phyloP scores from a whole-genome alignment of 371 early-diverging fungal species.

The Smittium culicis region DNA sequence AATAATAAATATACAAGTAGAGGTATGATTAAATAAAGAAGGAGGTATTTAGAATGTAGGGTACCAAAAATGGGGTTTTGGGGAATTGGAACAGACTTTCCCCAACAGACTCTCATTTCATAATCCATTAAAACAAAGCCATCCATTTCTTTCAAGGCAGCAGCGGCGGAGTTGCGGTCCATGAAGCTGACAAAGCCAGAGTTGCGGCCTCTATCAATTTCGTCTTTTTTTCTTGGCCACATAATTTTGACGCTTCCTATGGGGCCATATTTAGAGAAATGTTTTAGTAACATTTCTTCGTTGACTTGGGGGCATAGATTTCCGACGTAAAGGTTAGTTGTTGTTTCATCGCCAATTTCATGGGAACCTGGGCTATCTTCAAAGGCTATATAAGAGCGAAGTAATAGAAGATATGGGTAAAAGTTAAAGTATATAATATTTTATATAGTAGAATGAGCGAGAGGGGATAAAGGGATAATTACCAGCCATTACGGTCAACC shows the following conservation, averaged over 20 bases:
- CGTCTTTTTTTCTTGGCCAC: slow-evolving; percentile 85
- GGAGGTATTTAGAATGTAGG: slow-evolving; percentile 23
- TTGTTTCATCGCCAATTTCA: slow-evolving; percentile 58
- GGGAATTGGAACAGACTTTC: slow-evolving; percentile 72
- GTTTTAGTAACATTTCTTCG: slow-evolving; percentile 53
- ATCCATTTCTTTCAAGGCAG: slow-evolving; percentile 57
- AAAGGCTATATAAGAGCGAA: neutral
- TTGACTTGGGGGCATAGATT: slow-evolving; percentile 59
- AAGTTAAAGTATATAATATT: no score
- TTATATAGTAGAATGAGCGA: no score
- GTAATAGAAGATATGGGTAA: no score
- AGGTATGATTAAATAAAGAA: neutral
- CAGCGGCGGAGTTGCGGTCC: slow-evolving; percentile 56
- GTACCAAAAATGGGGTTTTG: slow-evolving; percentile 52
- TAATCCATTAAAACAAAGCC: slow-evolving; percentile 51
- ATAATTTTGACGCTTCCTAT: slow-evolving; percentile 89
- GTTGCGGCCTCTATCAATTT: slow-evolving; percentile 58
- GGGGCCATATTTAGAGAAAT: slow-evolving; percentile 70
- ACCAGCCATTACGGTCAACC: neutral
- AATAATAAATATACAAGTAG: neutral
- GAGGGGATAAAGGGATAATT: no score
- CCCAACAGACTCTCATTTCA: slow-evolving; percentile 69
- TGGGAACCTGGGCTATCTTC: slow-evolving; percentile 35
- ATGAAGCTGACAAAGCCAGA: slow-evolving; percentile 88
- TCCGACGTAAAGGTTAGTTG: slow-evolving; percentile 81